Evolutionary conservation across 768 basidiomycete genomes (phyloP).

Genomic region (Boletus insuetus): DNA sequence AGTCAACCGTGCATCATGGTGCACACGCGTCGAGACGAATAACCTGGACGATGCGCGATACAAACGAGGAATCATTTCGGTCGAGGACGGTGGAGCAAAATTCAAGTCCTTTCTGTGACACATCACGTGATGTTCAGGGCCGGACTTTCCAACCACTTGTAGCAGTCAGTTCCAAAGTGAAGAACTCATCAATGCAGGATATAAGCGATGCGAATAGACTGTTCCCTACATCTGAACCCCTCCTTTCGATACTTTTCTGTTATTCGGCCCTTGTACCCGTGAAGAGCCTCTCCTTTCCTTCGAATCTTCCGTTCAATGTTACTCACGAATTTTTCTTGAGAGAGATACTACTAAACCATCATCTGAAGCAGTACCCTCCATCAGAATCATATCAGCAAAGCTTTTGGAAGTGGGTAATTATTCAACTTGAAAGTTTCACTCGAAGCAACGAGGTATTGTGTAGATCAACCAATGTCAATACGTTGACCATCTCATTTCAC

Average conservation of each 20-base stretch:
- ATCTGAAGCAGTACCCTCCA: constrained; percentile 59
- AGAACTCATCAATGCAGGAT: too few relatives aligned
- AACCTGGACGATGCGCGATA: constrained; percentile 10
- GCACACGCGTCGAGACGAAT: constrained; percentile 7
- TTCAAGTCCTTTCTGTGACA: constrained; percentile 2
- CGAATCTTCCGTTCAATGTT: constrained; percentile 32
- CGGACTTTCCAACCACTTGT: not conserved
- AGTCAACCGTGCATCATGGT: constrained; percentile 10
- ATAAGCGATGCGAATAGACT: not conserved
- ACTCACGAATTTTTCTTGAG: constrained; percentile 57
- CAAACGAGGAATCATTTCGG: constrained; percentile 25
- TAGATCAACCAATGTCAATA: not conserved
- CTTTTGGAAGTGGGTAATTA: constrained; percentile 76
- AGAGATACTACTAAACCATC: constrained; percentile 47
- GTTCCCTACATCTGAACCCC: not conserved
- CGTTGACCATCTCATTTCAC: constrained; percentile 3
- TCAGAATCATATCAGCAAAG: constrained; percentile 56
- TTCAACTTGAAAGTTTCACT: constrained; percentile 46
- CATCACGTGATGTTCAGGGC: constrained; percentile 30
- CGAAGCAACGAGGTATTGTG: constrained; percentile 45
- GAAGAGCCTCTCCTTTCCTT: constrained; percentile 42
- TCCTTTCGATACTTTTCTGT: constrained; percentile 45
- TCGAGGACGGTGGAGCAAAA: constrained; percentile 11
- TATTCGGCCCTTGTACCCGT: constrained; percentile 54
- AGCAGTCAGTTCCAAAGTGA: too few relatives aligned